Base-by-base conservation (phyloP, 345 rosid species). In the Lagerstroemia speciosa region DNA sequence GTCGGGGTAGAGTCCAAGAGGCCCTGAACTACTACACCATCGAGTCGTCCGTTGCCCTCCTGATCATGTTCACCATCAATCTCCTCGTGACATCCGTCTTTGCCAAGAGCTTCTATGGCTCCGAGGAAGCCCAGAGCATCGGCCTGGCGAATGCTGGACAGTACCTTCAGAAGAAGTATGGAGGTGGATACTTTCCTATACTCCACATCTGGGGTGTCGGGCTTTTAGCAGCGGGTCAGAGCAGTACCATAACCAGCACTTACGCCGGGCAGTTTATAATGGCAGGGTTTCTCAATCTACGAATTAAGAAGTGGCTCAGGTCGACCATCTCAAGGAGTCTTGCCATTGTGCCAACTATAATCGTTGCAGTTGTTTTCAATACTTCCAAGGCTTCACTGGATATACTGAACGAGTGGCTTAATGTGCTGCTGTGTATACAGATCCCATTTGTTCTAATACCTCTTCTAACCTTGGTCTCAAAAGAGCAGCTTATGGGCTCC, bases 141-240 rank as follows among this genome's bases (percentile, higher is more conserved):
- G 98, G 98, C 69, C 70, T 93, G 22, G 94, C 83, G 41, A 93
- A 93, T 37, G 98, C 97, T 0, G 98, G 98, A 68, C 86, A 85
- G 69, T 89, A 85, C 76, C 91, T 91, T 65, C 78, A 89, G 63
- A 87, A 93, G 73, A 89, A 91, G 70, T 87, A 87, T 68, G 98
- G 96, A 62, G 97, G 96, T 20, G 96, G 97, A 22, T 55, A 79
- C 70, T 79, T 93, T n/a, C 98, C 96, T 2, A 87, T 91, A 76
- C 88, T 89, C 61, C 89, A 91, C 66, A 89, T 93, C 19, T 91
- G 97, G 98, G 97, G 98, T 57, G 80, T 93, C n/a, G 98, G 98
- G 4, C 78, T 93, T 80, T 77, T 89, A 75, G 98, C 98, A 5
- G 98, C 97, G 29, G 97, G 96, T 71, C 97, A 93, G 67, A 93